These are phyloP conservation scores for Ceratocystis ficicola DNA, from an alignment of 2,329 filamentous ascomycete genomes.

Conservation along the genomic window DNA sequence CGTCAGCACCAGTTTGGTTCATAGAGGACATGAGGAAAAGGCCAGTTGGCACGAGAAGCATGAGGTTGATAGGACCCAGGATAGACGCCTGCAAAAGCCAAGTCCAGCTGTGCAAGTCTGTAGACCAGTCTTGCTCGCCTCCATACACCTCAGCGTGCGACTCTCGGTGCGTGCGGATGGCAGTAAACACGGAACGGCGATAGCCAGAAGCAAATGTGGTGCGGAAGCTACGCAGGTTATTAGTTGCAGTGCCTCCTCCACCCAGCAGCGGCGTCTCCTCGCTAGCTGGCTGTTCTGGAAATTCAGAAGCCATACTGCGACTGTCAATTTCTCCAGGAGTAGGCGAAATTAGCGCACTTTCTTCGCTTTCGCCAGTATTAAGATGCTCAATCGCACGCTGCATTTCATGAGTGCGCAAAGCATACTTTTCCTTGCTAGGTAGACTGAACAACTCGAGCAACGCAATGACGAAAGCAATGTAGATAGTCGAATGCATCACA, in stretches of 20 bases:
- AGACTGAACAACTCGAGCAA: conserved; percentile 72
- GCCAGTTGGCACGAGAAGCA: conserved; percentile 63
- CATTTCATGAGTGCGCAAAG: conserved; percentile 42
- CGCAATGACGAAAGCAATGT: conserved; percentile 60
- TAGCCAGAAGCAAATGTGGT: conserved; percentile 47
- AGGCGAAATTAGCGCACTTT: conserved; percentile 25
- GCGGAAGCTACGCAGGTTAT: conserved; percentile 27
- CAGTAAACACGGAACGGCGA: conserved; percentile 36
- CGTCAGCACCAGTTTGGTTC: conserved; percentile 74
- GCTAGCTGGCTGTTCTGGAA: conserved; percentile 12
- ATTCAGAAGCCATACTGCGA: conserved; percentile 17
- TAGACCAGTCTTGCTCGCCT: conserved; percentile 77
- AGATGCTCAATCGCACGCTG: conserved; percentile 23
- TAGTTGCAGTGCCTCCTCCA: conserved; percentile 23
- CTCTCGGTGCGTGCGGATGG: conserved; percentile 28
- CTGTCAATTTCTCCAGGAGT: conserved; percentile 27
- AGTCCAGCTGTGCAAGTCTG: conserved; percentile 63
- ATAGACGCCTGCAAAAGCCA: conserved; percentile 82
- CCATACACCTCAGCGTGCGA: conserved; percentile 39
- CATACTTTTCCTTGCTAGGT: conserved; percentile 58
- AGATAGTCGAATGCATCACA: conserved; percentile 65
- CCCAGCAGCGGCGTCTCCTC: conserved; percentile 42
- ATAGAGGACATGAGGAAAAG: conserved; percentile 60
- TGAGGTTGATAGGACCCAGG: conserved; percentile 63
- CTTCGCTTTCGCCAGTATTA: conserved; percentile 17